These are phyloP conservation scores for Pichia cephalocereana DNA, from an alignment of 805 yeast species.

Conservation along the genomic window DNA sequence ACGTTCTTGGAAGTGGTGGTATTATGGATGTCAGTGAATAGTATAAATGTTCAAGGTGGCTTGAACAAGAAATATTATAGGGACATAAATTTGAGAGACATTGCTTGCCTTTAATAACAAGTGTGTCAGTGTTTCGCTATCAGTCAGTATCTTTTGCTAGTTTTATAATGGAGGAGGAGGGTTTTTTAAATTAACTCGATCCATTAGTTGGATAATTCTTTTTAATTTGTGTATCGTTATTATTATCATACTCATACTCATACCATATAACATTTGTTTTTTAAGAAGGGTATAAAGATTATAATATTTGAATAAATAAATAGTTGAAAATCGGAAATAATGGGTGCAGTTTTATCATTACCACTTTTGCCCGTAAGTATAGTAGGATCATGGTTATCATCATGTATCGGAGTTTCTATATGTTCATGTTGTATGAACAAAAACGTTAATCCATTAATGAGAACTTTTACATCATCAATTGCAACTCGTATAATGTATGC, in stretches of 20 bases:
- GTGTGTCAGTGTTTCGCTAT: no score
- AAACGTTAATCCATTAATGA: conserved; percentile 29
- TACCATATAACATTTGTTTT: no score
- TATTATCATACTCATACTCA: no score
- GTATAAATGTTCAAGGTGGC: not conserved
- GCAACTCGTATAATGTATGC: conserved; percentile 89
- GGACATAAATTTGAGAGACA: no score
- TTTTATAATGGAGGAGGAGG: no score
- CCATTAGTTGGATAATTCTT: no score
- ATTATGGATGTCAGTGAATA: conserved; percentile 26
- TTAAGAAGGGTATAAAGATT: no score
- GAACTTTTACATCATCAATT: conserved; percentile 53
- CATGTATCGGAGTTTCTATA: conserved; percentile 75
- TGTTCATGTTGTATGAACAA: conserved; percentile 49
- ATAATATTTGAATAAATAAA: no score
- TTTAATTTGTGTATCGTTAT: no score
- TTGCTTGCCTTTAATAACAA: no score
- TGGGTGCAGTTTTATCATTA: conserved; percentile 66
- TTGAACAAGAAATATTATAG: not conserved
- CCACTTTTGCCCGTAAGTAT: conserved; percentile 53
- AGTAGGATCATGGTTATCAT: conserved; percentile 54
- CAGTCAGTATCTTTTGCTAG: no score
- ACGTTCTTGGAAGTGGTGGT: conserved; percentile 47
- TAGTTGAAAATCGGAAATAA: conserved; percentile 12
- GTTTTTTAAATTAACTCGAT: no score